These are phyloP conservation scores for Cudoniella acicularis DNA, from an alignment of 495 filamentous ascomycete genomes.

Conservation along the genomic window DNA sequence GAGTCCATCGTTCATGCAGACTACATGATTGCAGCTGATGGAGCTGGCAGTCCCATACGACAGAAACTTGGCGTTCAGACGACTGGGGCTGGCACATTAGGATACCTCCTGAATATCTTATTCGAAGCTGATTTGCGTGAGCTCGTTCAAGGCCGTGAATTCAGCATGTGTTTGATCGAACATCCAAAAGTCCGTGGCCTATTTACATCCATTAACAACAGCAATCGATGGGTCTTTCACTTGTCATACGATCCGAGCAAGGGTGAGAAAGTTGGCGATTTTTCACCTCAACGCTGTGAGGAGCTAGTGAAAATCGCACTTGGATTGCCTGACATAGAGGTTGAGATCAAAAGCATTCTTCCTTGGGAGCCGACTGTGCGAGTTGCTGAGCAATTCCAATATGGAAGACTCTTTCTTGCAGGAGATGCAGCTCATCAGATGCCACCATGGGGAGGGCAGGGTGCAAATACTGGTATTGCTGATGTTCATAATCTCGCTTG, in stretches of 20 bases:
- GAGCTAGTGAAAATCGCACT: conserved; percentile 29
- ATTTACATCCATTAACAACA: conserved; percentile 37
- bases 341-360: conserved; percentile 33
- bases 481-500: conserved; percentile 49
- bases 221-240: conserved; percentile 44
- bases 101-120: conserved; percentile 36
- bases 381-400: conserved; percentile 38
- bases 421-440: conserved; percentile 47
- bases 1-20: not conserved
- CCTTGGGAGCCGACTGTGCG: conserved; percentile 43
- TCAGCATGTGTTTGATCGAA: conserved; percentile 37
- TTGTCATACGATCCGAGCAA: conserved; percentile 32
- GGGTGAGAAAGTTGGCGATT: conserved; percentile 20
- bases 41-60: conserved; percentile 8
- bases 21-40: conserved; percentile 21
- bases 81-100: conserved; percentile 33
- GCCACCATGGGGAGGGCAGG: conserved; percentile 44
- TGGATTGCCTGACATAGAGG: conserved; percentile 37
- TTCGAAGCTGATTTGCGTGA: conserved; percentile 30
- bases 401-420: conserved; percentile 41
- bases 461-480: conserved; percentile 45
- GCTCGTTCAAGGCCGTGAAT: conserved; percentile 25
- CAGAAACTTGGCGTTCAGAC: conserved; percentile 1
- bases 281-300: conserved; percentile 26
- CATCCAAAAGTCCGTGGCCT: conserved; percentile 30